Evolutionary conservation across 768 basidiomycete genomes (phyloP).

Genomic region (Nidularia sp.): DNA sequence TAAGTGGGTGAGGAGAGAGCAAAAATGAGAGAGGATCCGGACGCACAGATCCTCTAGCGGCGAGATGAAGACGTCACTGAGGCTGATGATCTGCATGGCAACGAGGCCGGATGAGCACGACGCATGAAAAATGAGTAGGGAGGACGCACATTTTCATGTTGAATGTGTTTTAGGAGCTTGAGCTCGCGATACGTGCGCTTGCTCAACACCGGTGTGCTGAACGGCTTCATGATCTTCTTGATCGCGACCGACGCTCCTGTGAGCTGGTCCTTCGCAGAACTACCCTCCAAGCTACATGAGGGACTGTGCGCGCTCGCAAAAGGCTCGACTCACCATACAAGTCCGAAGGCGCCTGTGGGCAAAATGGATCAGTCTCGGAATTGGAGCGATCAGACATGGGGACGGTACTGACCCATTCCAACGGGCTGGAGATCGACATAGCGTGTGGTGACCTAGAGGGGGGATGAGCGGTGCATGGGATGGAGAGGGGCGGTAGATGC

Average conservation of each 20-base stretch:
- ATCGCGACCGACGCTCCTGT: slow-evolving; percentile 93
- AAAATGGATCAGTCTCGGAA: slow-evolving; percentile 12
- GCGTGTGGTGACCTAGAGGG: slow-evolving; percentile 83
- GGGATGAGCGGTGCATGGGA: slow-evolving; percentile 9
- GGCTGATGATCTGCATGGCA: slow-evolving; percentile 82
- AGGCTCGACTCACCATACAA: slow-evolving; percentile 74
- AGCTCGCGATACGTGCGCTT: slow-evolving; percentile 98
- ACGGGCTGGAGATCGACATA: slow-evolving; percentile 99
- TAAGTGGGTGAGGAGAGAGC: slow-evolving; percentile 2
- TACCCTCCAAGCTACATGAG: slow-evolving; percentile 19
- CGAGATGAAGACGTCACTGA: slow-evolving; percentile 98
- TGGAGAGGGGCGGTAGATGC: slow-evolving; percentile 12
- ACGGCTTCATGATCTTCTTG: slow-evolving; percentile 99
- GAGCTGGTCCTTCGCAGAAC: slow-evolving; percentile 93
- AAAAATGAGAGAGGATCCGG: background rate
- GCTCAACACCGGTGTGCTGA: slow-evolving; percentile 96
- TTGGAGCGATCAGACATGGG: slow-evolving; percentile 4
- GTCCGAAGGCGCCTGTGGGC: slow-evolving; percentile 83
- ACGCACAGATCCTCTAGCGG: slow-evolving; percentile 96
- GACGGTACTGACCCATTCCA: slow-evolving; percentile 81
- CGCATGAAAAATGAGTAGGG: background rate
- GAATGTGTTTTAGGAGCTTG: slow-evolving; percentile 96
- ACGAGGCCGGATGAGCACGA: background rate
- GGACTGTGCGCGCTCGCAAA: background rate
- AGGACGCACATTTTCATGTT: slow-evolving; percentile 87